Evolutionary conservation across 805 yeast species (phyloP), one percentile per base, ranked within the genome.

Genomic region (Sugiyamaella valdiviana): DNA sequence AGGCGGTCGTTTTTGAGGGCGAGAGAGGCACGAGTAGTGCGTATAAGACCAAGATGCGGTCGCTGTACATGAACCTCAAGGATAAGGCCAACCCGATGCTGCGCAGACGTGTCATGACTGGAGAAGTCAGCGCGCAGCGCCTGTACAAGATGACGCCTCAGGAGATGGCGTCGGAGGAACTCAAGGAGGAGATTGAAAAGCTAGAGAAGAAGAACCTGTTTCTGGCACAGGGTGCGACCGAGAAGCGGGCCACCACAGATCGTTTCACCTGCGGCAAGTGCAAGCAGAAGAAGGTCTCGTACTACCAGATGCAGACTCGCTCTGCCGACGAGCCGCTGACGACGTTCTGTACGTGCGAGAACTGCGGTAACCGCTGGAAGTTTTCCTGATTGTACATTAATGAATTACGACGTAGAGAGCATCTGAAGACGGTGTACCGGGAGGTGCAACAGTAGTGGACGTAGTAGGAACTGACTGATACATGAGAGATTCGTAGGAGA

Each of bases 271-370:
- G 99, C 70, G 97, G 98, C 44, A 93, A 91, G 67, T 93, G 99
- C 78, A 93, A 91, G 69, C 91, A 89, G 66, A 89, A 90, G 76
- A 89, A 88, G 73, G 99, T 93, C 38, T 85, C 95, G 58, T 93
- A 93, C 67, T 91, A 90, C 68, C 99, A 93, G 71, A 78, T 93
- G 83, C 99, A 93, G 74, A 93, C 99, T 29, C 77, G 99, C 69
- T 86, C 96, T 50, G 99, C 99, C 16, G 99, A 93, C 79, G 99
- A 93, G 69, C 99, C 99, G 51, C 77, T 93, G 61, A 93, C 99
- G 6, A 93, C 99, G 1, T 93, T 93, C 65, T 93, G 99, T 73
- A 90, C 96, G 2, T 93, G 99, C 72, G 97, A 90, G 62, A 87
- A 80, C 56, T 93, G 99, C 72, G 98, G 98, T 54, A 88, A 93